A percentile compares a stretch with the other conserved stretches of the same genome.
phyloP scores from a whole-genome alignment of 352 stramenopile species.

The Globisporangium radiosum region DNA sequence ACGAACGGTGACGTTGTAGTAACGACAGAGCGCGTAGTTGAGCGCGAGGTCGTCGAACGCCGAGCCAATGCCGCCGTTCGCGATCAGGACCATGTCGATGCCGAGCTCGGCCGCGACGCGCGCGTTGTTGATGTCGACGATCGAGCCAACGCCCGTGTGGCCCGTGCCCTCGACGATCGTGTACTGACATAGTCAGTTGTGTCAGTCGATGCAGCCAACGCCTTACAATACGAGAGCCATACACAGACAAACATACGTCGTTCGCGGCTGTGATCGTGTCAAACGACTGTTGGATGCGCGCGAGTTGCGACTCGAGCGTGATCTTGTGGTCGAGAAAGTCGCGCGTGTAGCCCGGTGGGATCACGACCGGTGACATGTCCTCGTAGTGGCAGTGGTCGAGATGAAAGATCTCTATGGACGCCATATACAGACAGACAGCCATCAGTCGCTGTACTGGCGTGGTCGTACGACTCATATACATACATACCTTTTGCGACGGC shows the following conservation, averaged over 20 bases:
- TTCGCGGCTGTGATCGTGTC: conserved; percentile 51
- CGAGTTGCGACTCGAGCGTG: conserved; percentile 64
- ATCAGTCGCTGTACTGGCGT: too few species aligned
- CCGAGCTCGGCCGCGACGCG: conserved; percentile 89
- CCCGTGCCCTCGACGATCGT: conserved; percentile 82
- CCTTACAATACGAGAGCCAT: not conserved
- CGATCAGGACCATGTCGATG: conserved; percentile 93
- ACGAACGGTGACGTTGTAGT: conserved; percentile 90
- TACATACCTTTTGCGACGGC: conserved; percentile 80
- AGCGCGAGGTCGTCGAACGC: conserved; percentile 92
- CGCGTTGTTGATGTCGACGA: conserved; percentile 95
- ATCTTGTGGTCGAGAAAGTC: conserved; percentile 94
- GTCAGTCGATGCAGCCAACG: not conserved
- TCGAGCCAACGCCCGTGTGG: conserved; percentile 95
- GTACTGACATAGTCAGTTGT: conserved; percentile 25
- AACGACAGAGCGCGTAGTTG: conserved; percentile 90
- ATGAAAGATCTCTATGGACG: conserved; percentile 87
- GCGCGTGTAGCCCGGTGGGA: conserved; percentile 94
- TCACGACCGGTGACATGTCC: conserved; percentile 96
- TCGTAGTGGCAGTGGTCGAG: conserved; percentile 89
- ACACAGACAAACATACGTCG: conserved; percentile 25
- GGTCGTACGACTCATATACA: too few species aligned
- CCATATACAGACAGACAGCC: too few species aligned
- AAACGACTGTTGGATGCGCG: conserved; percentile 68
- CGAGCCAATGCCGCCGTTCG: conserved; percentile 93